Evolutionary conservation across 495 filamentous ascomycete genomes (phyloP), one percentile per base, ranked within the genome.

Genomic region (Niebla homalea): DNA sequence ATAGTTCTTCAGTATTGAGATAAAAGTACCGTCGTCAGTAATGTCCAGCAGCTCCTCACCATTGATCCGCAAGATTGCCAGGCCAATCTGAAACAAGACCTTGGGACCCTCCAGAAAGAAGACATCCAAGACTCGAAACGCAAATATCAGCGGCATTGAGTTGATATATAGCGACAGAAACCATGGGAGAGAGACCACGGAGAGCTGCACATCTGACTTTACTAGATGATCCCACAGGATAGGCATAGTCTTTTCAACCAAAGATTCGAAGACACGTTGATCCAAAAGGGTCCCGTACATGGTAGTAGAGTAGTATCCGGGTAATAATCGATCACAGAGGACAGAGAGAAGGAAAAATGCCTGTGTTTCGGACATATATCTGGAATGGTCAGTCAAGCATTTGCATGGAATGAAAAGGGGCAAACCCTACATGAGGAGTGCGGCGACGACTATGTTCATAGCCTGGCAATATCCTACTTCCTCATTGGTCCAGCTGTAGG

Each of bases 371-470:
- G 92, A 97, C 84, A 94, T 92, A 68, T 97, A 98, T 60, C 82
- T 86, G 51, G 5, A 46, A 18, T 46, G 18, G 59, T 70, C 46
- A 65, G 65, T 46, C 20, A 36, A 32, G 29, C 10, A 32, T 32
- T 15, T 11, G 19, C 35, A 32, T 20, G 42, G 7, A 40, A 37
- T 10, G 16, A 21, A 18, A 5, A 2, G 36, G 51, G 21, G 35
- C 11, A n/a, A 61, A 12, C 11, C 74, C 40, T 70, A 85, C 71
- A 98, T 98, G 36, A 98, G 73, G 47, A 98, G 64, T 8, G 92
- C 92, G 16, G 92, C 92, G 6, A 94, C 89, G 16, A 98, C 92
- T 53, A 98, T 98, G 62, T 98, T 98, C 92, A 98, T 98, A 20
- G 92, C 92, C 64, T 98, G 92, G 63, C 92, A 98, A 63, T 98